phyloP scores from a whole-genome alignment of 1,139 yeast species.

The Insectozyma bohioensis region DNA sequence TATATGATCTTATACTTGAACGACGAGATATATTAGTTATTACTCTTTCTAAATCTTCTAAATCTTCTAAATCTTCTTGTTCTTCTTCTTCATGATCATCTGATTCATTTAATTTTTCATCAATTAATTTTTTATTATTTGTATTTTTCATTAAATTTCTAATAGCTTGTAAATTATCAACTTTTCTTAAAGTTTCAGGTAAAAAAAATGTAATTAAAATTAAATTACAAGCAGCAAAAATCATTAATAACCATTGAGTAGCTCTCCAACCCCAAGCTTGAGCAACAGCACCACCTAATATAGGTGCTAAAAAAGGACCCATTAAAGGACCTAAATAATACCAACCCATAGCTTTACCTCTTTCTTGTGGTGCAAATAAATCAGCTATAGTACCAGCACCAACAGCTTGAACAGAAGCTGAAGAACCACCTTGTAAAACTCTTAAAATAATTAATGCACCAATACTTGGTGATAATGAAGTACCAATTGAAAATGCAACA shows the following conservation, averaged over 20 bases:
- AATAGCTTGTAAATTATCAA: conserved; percentile 51
- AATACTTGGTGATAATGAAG: conserved; percentile 65
- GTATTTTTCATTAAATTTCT: conserved; percentile 33
- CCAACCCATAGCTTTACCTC: conserved; percentile 81
- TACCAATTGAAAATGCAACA: conserved; percentile 67
- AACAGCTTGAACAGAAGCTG: conserved; percentile 84
- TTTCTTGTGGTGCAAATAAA: conserved; percentile 60
- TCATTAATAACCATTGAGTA: conserved; percentile 82
- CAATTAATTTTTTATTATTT: conserved; percentile 11
- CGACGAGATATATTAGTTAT: conserved; percentile 15
- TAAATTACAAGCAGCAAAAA: conserved; percentile 57
- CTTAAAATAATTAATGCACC: conserved; percentile 66
- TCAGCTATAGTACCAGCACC: conserved; percentile 91
- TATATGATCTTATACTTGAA: conserved; percentile 5
- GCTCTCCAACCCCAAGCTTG: conserved; percentile 84
- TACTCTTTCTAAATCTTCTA: conserved; percentile 15
- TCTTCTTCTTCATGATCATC: conserved; percentile 15
- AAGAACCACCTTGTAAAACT: conserved; percentile 73
- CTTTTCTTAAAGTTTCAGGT: conserved; percentile 74
- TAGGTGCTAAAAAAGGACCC: conserved; percentile 82
- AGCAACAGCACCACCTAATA: conserved; percentile 76
- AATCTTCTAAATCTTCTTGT: conserved; percentile 2
- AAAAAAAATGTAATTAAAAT: conserved; percentile 52
- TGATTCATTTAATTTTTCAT: conserved; percentile 17
- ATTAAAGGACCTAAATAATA: conserved; percentile 79